Base-by-base conservation (phyloP, 1,284 basidiomycete species). In the Lignosus rhinocerotis region DNA sequence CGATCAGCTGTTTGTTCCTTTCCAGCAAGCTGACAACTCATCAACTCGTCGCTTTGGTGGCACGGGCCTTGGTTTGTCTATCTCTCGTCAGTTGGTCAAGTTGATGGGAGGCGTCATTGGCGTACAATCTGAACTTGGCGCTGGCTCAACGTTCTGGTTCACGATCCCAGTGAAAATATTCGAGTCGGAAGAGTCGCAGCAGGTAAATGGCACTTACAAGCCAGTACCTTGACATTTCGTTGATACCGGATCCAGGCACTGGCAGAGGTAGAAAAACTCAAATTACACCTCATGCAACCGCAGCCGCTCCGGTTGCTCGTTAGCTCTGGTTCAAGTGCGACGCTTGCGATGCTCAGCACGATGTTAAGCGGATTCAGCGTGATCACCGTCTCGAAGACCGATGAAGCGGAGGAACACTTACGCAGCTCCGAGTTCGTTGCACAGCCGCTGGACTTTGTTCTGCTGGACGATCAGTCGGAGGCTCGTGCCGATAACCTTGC, bases 21-120 rank as follows among this genome's bases (percentile, higher is more conserved):
- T 90, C 62, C 86, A 87, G 62, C 87, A 90, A 71, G 87, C 86
- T 10, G 87, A 90, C 74, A 88, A 85, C 64, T 88, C 86, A 0
- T 87, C 86, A 1, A 88, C 87, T 16, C 80, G 86, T 25, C 80
- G 83, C 6, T 90, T 88, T 66, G 87, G 87, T 53, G 86, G 86
- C 6, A 88, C 86, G 16, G 85, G 86, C n/a, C 69, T 90, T 12
- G 87, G 87, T 19, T 71, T 90, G 16, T 87, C 85, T 7, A 90
- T 90, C 60, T 89, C 87, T 10, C 80, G 85, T 8, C 84, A 88
- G 62, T 74, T 90, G 17, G 86, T 88, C 34, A 85, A 86, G 64
- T 77, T 89, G n/a, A 86, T 89, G 82, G 83, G 84, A 21, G 87
- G 87, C 17, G 81, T 78, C 5, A 88, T 90, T 51, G 86, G 85